Percentiles rank a stretch among this genome's conserved stretches.
Conservation (phyloP, 2,329 filamentous ascomycete genomes). For the Tolypocladium tundrense region DNA sequence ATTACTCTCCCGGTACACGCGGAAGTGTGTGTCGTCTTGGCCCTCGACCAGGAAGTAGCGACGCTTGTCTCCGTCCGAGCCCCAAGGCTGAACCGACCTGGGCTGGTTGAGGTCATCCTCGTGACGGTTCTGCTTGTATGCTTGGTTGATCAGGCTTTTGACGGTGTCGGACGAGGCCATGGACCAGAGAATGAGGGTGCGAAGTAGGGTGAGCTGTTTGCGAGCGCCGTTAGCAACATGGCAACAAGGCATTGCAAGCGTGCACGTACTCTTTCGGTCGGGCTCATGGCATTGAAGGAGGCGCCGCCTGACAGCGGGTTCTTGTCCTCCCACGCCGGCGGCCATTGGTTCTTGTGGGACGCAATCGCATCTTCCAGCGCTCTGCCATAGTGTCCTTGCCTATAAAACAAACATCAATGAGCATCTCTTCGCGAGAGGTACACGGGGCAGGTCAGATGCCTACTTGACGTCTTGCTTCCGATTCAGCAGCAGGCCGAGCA, state of each 20-base stretch:
- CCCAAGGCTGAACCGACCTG: constrained; percentile 84
- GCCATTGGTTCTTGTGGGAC: constrained; percentile 82
- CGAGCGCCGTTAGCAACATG: constrained; percentile 4
- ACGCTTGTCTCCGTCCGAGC: constrained; percentile 78
- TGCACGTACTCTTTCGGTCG: constrained; percentile 61
- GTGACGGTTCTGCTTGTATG: constrained; percentile 80
- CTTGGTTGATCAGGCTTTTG: constrained; percentile 70
- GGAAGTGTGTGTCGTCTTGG: constrained; percentile 85
- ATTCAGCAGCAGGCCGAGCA: constrained; percentile 82
- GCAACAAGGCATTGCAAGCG: background rate
- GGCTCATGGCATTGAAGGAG: constrained; percentile 73
- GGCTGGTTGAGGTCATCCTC: constrained; percentile 75
- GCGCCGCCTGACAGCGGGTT: constrained; percentile 74
- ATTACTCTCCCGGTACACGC: constrained; percentile 89
- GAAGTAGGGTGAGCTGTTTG: constrained; percentile 66
- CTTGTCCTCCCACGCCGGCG: constrained; percentile 67
- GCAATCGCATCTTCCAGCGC: constrained; percentile 89
- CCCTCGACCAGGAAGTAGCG: constrained; percentile 93
- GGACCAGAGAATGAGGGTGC: constrained; percentile 78
- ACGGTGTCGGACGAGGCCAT: constrained; percentile 80
- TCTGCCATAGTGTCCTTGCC: constrained; percentile 83
- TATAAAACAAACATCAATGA: constrained; percentile 27
- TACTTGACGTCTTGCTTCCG: constrained; percentile 99
- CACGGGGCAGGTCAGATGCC: background rate
- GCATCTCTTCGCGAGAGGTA: background rate